A percentile compares a stretch with the other conserved stretches of the same genome.
These are phyloP conservation scores for Microascus cirrosus DNA, from an alignment of 2,329 filamentous ascomycete genomes.

Conservation along the genomic window DNA sequence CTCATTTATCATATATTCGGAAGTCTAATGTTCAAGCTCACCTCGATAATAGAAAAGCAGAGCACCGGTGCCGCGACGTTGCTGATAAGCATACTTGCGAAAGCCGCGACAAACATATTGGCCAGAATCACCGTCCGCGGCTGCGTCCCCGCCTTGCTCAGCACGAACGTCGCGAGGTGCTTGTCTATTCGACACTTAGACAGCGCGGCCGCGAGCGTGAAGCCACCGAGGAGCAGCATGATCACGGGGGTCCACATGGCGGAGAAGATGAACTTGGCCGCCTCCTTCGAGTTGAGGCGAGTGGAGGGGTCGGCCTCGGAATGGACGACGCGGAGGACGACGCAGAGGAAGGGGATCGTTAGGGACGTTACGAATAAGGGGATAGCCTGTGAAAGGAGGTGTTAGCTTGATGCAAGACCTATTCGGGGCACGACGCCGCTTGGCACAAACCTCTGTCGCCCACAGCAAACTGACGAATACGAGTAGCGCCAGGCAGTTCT, in stretches of 20 bases:
- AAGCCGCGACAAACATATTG: constrained; percentile 97
- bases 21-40: constrained; percentile 21
- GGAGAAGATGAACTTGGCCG: constrained; percentile 75
- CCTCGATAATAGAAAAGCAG: constrained; percentile 95
- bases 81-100: constrained; percentile 98
- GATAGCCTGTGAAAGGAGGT: constrained; percentile 53
- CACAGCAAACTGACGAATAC: constrained; percentile 89
- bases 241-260: constrained; percentile 99
- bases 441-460: constrained; percentile 71
- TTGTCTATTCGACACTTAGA: constrained; percentile 98
- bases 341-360: constrained; percentile 84
- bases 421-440: neutral
- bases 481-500: constrained; percentile 90
- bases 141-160: constrained; percentile 90
- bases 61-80: constrained; percentile 95
- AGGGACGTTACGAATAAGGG: constrained; percentile 94
- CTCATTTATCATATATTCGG: neutral
- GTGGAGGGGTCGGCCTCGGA: constrained; percentile 42
- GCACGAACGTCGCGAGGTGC: constrained; percentile 87
- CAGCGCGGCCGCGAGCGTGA: constrained; percentile 87
- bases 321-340: constrained; percentile 74
- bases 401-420: constrained; percentile 7
- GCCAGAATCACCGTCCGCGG: constrained; percentile 85
- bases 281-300: constrained; percentile 67
- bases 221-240: constrained; percentile 92